Evolutionary conservation across 805 yeast species (phyloP), one percentile per base, ranked within the genome.

Genomic region (Candida maltosa): DNA sequence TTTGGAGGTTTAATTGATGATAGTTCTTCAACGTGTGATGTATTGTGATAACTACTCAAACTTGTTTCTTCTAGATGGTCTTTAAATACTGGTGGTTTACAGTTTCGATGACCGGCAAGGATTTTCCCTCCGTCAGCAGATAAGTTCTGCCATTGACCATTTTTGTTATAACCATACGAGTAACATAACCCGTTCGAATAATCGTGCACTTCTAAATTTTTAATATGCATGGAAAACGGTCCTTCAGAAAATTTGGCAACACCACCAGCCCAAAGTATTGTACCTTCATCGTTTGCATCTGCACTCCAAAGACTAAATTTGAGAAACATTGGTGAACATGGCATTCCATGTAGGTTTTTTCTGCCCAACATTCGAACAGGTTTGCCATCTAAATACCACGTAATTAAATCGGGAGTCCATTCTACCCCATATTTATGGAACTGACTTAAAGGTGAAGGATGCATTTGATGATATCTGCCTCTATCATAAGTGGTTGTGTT

Each of bases 261-360:
- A 1, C 70, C 73, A 0, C 71, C 71, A 2, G 69, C 62, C 73
- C 71, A 66, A 26, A 42, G 35, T 12, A 65, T 54, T 3, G 73
- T 66, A 5, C 71, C 73, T 15, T 41, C 42, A 7, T 38, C 45
- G 31, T 63, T 65, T 6, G 31, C 34, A 8, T 45, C 46, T 34
- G 65, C 71, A 0, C 73, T 70, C 72, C 73, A 67, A 16, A 65
- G 40, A 40, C 69, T 60, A 16, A 64, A 38, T 35, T 53, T 54
- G 16, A 66, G 45, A 5, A 43, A 31, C 68, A 62, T 62, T 26
- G 73, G 73, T 10, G 65, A 51, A 3, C 38, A 16, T 6, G 72
- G 71, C 31, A 43, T 56, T 12, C 65, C 66, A 24, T 61, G 58
- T 1, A 38, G 37, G 24, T 47, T 44, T 11, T 41, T 47, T 3